Conservation (phyloP, 768 basidiomycete species). For the Cantharellus anzutake region DNA sequence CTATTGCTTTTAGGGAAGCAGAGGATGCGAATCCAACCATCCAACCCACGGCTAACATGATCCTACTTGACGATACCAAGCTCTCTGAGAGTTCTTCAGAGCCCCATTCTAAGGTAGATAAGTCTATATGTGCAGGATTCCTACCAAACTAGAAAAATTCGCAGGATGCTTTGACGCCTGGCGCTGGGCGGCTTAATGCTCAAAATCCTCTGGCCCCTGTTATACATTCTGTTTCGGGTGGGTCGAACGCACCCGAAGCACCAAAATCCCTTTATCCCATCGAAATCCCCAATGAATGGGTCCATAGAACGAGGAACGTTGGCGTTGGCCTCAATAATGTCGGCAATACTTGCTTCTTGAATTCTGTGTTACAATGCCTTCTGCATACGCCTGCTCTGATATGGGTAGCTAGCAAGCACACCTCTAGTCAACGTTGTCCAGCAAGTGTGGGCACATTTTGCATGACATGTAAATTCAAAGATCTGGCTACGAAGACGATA, state of each 20-base stretch:
- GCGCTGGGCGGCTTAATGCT: no score
- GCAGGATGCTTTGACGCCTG: no score
- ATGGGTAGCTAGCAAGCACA: not conserved
- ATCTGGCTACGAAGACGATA: slow-evolving; percentile 21
- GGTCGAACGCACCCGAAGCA: no score
- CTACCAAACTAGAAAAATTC: no score
- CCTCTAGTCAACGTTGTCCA: no score
- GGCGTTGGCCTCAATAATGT: slow-evolving; percentile 61
- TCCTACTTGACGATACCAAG: not conserved
- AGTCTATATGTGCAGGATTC: no score
- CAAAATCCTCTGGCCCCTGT: no score
- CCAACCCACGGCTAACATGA: not conserved
- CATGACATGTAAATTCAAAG: slow-evolving; percentile 54
- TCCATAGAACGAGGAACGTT: slow-evolving; percentile 8
- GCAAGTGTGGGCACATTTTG: slow-evolving; percentile 32
- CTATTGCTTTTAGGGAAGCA: not conserved
- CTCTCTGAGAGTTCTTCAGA: not conserved
- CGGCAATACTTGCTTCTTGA: slow-evolving; percentile 92
- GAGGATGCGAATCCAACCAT: not conserved
- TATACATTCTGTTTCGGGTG: no score
- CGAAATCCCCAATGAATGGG: not conserved
- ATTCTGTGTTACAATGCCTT: slow-evolving; percentile 84
- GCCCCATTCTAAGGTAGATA: no score
- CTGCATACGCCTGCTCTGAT: slow-evolving; percentile 82
- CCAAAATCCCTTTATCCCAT: not conserved